phyloP scores from a whole-genome alignment of 495 filamentous ascomycete species.

The Amniculicola lignicola region DNA sequence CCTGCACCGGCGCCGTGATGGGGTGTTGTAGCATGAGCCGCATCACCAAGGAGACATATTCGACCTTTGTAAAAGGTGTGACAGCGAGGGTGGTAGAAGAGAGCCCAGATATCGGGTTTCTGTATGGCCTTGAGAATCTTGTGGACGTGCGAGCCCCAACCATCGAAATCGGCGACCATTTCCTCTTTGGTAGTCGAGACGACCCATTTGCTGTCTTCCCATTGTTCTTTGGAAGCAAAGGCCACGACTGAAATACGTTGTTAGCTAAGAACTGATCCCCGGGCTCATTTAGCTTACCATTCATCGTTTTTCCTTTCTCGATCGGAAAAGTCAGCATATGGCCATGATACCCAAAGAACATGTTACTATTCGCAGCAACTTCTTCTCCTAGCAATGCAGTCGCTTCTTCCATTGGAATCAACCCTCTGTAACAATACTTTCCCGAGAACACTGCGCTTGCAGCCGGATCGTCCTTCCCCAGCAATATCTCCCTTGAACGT shows the following conservation, averaged over 20 bases:
- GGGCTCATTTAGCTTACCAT: slow-evolving; percentile 35
- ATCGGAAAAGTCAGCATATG: slow-evolving; percentile 67
- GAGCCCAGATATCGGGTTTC: slow-evolving; percentile 49
- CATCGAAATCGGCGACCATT: slow-evolving; percentile 53
- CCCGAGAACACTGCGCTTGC: slow-evolving; percentile 46
- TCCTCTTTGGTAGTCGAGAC: slow-evolving; percentile 53
- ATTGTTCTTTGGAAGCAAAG: slow-evolving; percentile 45
- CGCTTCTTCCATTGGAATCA: slow-evolving; percentile 60
- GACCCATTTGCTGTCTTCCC: slow-evolving; percentile 57
- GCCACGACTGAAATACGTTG: slow-evolving; percentile 44
- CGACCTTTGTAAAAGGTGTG: slow-evolving; percentile 54
- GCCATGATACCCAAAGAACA: slow-evolving; percentile 57
- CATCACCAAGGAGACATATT: slow-evolving; percentile 63
- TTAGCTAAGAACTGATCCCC: background rate
- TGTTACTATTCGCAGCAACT: slow-evolving; percentile 49
- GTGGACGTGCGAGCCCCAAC: slow-evolving; percentile 52
- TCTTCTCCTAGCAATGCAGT: slow-evolving; percentile 52
- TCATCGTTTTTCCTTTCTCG: slow-evolving; percentile 60
- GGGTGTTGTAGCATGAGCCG: slow-evolving; percentile 66
- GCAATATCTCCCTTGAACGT: slow-evolving; percentile 46
- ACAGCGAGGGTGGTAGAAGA: slow-evolving; percentile 59
- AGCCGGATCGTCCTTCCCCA: slow-evolving; percentile 43
- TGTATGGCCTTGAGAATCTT: slow-evolving; percentile 47
- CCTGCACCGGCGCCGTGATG: slow-evolving; percentile 69
- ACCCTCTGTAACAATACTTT: slow-evolving; percentile 57